These are phyloP conservation scores for Lonicera japonica DNA, from an alignment of 129 eudicot genomes.

Conservation along the genomic window DNA sequence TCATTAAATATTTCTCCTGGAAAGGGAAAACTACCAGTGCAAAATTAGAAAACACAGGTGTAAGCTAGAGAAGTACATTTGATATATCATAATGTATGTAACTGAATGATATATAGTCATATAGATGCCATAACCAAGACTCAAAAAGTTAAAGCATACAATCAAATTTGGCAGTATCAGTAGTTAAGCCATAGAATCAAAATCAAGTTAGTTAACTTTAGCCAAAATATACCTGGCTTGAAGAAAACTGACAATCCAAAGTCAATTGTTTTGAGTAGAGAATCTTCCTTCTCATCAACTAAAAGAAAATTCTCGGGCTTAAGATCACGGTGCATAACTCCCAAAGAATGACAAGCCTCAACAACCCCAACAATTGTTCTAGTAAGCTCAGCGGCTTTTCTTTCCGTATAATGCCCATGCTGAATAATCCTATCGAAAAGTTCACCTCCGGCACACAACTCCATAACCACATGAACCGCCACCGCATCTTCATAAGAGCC, in stretches of 20 bases:
- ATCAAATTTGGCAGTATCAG: not conserved
- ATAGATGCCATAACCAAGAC: not conserved
- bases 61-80: slow-evolving; percentile 6
- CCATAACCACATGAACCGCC: slow-evolving; percentile 94
- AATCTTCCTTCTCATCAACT: slow-evolving; percentile 81
- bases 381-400: slow-evolving; percentile 85
- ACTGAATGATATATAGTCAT: not conserved
- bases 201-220: too few relatives aligned
- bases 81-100: too few relatives aligned
- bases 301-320: slow-evolving; percentile 92
- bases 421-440: slow-evolving; percentile 95
- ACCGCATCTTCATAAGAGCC: slow-evolving; percentile 95
- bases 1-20: slow-evolving; percentile 71
- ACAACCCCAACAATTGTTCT: slow-evolving; percentile 91
- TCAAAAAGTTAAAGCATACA: not conserved
- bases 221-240: slow-evolving; percentile 66
- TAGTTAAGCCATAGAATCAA: not conserved
- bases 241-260: slow-evolving; percentile 85
- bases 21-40: slow-evolving; percentile 3
- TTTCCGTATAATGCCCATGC: slow-evolving; percentile 83
- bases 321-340: slow-evolving; percentile 91
- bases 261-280: slow-evolving; percentile 87
- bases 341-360: slow-evolving; percentile 84
- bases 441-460: slow-evolving; percentile 88
- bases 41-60: not conserved